Conservation (phyloP, 2,329 filamentous ascomycete species). For the Neoscytalidium dimidiatum region DNA sequence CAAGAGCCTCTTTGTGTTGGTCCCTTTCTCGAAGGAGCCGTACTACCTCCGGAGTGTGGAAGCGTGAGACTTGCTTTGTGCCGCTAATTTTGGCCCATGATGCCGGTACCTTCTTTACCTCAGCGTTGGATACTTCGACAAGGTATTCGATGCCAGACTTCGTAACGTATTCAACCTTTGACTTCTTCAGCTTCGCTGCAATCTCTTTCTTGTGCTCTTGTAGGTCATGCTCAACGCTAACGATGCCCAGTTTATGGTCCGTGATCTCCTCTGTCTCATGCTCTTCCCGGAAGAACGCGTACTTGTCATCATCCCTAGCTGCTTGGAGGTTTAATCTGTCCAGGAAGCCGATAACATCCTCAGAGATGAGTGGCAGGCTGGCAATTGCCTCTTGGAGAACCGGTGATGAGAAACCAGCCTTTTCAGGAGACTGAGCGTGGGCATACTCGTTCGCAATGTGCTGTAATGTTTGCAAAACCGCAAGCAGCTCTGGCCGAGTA, state of each 20-base stretch:
- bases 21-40: conserved; percentile 83
- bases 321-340: conserved; percentile 84
- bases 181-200: conserved; percentile 71
- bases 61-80: conserved; percentile 87
- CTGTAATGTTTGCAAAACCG: conserved; percentile 82
- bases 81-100: conserved; percentile 95
- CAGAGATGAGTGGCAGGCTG: conserved; percentile 73
- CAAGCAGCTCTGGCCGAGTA: conserved; percentile 82
- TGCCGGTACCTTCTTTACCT: conserved; percentile 84
- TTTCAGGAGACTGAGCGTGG: conserved; percentile 62
- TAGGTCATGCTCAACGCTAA: conserved; percentile 86
- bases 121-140: conserved; percentile 83
- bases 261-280: conserved; percentile 87
- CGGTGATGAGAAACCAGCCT: conserved; percentile 71
- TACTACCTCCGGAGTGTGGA: conserved; percentile 90
- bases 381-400: conserved; percentile 72
- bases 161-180: conserved; percentile 74
- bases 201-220: conserved; percentile 73
- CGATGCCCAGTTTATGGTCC: conserved; percentile 89
- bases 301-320: conserved; percentile 87
- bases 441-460: conserved; percentile 76
- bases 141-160: conserved; percentile 92
- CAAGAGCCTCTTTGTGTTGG: conserved; percentile 90
- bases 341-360: conserved; percentile 72
- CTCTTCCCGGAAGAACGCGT: conserved; percentile 85